Conservation (phyloP, 768 basidiomycete species). For the Lentinula sp. region DNA sequence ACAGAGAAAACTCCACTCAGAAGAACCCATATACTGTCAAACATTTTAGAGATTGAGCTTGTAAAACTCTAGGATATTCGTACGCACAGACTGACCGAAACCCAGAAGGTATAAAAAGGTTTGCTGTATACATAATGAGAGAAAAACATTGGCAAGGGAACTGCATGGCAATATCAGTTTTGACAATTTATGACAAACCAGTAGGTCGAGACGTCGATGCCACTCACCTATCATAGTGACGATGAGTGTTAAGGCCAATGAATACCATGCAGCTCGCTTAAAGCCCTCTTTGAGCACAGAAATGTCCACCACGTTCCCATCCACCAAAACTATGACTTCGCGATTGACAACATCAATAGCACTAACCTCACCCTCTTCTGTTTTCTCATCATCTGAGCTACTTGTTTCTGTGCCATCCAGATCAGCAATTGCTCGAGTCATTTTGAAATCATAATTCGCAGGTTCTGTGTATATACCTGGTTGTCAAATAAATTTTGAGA, state of each 20-base stretch:
- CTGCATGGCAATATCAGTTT: background rate
- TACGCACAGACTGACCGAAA: constrained; percentile 28
- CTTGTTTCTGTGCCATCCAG: constrained; percentile 14
- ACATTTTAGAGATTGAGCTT: background rate
- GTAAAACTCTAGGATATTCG: background rate
- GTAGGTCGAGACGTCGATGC: background rate
- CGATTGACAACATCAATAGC: background rate
- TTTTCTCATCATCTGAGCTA: constrained; percentile 14
- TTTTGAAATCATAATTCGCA: constrained; percentile 31
- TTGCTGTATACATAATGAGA: constrained; percentile 28
- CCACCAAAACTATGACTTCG: background rate
- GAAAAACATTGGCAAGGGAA: constrained; percentile 34
- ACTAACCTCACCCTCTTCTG: background rate
- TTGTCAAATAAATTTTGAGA: background rate
- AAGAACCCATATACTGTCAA: constrained; percentile 26
- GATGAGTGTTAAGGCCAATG: constrained; percentile 22
- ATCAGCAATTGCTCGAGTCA: constrained; percentile 26
- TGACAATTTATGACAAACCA: background rate
- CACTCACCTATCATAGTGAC: constrained; percentile 27
- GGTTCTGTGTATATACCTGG: constrained; percentile 16
- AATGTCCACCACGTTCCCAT: constrained; percentile 6
- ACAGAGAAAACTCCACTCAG: constrained; percentile 30
- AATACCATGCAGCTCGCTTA: constrained; percentile 26
- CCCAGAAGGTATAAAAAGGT: constrained; percentile 31
- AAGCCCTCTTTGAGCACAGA: constrained; percentile 21